A percentile compares a stretch with the other conserved stretches of the same genome.
These are phyloP conservation scores for Cryphonectria parasitica DNA, from an alignment of 2,329 filamentous ascomycete species.

Conservation along the genomic window DNA sequence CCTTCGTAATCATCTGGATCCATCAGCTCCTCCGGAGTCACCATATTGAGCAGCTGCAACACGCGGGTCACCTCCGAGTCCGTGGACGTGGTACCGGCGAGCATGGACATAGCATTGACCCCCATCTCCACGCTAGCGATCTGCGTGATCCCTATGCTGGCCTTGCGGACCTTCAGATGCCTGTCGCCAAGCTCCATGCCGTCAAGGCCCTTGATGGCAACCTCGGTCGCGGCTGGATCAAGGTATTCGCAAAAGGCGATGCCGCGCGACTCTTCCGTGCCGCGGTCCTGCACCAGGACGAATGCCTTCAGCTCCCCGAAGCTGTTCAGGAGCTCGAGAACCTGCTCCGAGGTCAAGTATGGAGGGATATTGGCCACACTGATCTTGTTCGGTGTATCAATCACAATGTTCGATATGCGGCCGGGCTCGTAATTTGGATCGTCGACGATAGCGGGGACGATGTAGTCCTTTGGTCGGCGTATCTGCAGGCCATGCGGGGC, in stretches of 20 bases:
- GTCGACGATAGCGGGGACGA: slow-evolving; percentile 79
- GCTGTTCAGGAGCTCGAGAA: slow-evolving; percentile 84
- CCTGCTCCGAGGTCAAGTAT: slow-evolving; percentile 88
- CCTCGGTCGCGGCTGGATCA: slow-evolving; percentile 75
- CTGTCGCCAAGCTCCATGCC: slow-evolving; percentile 91
- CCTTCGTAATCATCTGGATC: slow-evolving; percentile 96
- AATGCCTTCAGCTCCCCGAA: slow-evolving; percentile 96
- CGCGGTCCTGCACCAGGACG: slow-evolving; percentile 82
- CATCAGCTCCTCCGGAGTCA: slow-evolving; percentile 91
- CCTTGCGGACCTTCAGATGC: slow-evolving; percentile 81
- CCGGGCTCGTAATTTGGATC: slow-evolving; percentile 76
- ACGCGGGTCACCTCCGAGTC: slow-evolving; percentile 83
- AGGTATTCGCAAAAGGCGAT: slow-evolving; percentile 96
- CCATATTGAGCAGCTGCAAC: slow-evolving; percentile 96
- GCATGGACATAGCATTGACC: slow-evolving; percentile 96
- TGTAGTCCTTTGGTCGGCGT: slow-evolving; percentile 93
- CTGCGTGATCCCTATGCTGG: slow-evolving; percentile 93
- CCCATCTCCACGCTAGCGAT: slow-evolving; percentile 91
- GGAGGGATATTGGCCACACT: slow-evolving; percentile 86
- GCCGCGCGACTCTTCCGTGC: slow-evolving; percentile 85
- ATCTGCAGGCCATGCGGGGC: slow-evolving; percentile 68
- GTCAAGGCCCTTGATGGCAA: slow-evolving; percentile 88
- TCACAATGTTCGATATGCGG: slow-evolving; percentile 77
- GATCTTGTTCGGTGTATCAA: slow-evolving; percentile 94
- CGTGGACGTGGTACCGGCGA: slow-evolving; percentile 83